A percentile compares a stretch with the other conserved stretches of the same genome.
Conservation (phyloP, 176 grass and related monocot species). For the Carex pumila region DNA sequence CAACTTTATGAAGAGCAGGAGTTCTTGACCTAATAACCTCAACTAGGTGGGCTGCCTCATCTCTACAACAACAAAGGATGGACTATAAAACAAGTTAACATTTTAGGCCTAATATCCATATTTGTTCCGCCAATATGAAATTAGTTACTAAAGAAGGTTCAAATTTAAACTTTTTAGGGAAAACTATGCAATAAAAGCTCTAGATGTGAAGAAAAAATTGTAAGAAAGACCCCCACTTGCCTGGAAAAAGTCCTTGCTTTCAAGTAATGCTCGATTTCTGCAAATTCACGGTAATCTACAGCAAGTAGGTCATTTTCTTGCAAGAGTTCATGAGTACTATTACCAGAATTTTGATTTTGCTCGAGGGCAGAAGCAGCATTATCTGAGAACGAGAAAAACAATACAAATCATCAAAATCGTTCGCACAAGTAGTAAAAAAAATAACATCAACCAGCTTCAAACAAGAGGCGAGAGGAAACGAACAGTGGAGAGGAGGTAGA, state of each 20-base stretch:
- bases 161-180: not conserved
- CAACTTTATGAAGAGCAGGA: not conserved
- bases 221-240: not conserved
- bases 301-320: not conserved
- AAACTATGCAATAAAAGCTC: not conserved
- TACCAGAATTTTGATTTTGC: not conserved
- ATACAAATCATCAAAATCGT: not conserved
- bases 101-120: not conserved
- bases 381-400: not conserved
- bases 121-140: not conserved
- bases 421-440: not conserved
- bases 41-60: not conserved
- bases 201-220: not conserved
- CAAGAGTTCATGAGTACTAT: not conserved
- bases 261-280: conserved; percentile 11
- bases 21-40: conserved; percentile 20
- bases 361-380: not conserved
- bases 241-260: conserved; percentile 9
- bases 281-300: not conserved
- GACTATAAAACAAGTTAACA: not conserved
- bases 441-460: not conserved
- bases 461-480: not conserved
- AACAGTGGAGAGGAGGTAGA: not conserved
- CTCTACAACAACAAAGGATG: conserved; percentile 11
- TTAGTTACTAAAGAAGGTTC: not conserved